A percentile compares a stretch with the other conserved stretches of the same genome.
These are phyloP conservation scores for Erysimum cheiri DNA, from an alignment of 441 rosid species.

Conservation along the genomic window DNA sequence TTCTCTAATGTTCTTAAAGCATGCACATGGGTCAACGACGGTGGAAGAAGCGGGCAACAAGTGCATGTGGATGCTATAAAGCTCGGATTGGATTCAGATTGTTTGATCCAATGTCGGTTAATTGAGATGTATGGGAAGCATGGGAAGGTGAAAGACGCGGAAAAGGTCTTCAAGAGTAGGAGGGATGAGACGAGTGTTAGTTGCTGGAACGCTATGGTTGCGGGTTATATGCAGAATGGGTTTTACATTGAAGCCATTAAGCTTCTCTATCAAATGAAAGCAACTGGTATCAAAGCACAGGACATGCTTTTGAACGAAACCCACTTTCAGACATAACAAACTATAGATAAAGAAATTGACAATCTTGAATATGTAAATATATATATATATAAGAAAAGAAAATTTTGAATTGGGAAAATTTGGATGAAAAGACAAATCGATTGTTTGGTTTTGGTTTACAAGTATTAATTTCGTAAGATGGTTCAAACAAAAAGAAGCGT, in stretches of 20 bases:
- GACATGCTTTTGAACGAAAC: constrained; percentile 43
- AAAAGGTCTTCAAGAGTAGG: constrained; percentile 49
- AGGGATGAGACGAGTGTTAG: constrained; percentile 41
- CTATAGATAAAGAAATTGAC: constrained; percentile 16
- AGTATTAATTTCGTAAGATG: constrained; percentile 24
- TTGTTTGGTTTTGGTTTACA: constrained; percentile 25
- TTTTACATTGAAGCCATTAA: constrained; percentile 56
- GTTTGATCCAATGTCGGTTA: constrained; percentile 52
- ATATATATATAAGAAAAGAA: not conserved
- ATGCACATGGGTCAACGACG: constrained; percentile 54
- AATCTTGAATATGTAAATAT: constrained; percentile 32
- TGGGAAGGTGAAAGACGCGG: constrained; percentile 56
- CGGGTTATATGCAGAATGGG: constrained; percentile 54
- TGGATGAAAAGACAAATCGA: not conserved
- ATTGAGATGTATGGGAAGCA: constrained; percentile 72
- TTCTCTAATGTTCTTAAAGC: constrained; percentile 63
- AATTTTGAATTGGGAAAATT: too few relatives aligned
- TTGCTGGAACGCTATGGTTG: constrained; percentile 63
- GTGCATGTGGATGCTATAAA: constrained; percentile 61
- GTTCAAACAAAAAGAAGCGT: too few relatives aligned
- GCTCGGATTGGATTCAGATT: constrained; percentile 55
- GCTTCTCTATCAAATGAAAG: constrained; percentile 69
- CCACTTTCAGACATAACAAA: not conserved
- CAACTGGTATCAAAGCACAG: constrained; percentile 46
- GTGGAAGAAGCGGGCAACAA: constrained; percentile 56